These are phyloP conservation scores for Talaromyces rugulosus DNA, from an alignment of 2,329 filamentous ascomycete genomes.

Conservation along the genomic window DNA sequence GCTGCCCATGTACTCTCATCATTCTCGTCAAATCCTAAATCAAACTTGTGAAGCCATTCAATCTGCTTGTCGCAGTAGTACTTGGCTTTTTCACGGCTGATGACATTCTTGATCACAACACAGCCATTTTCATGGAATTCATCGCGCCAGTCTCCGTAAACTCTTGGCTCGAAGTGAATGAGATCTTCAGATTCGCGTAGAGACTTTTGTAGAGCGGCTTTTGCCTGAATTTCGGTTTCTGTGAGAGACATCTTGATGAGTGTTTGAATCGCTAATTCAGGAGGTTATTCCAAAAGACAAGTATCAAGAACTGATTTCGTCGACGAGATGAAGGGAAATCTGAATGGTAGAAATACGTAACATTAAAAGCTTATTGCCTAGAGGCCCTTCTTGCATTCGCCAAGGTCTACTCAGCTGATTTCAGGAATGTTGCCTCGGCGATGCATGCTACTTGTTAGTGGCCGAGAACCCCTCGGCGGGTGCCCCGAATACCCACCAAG, in stretches of 20 bases:
- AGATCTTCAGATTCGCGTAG: slow-evolving; percentile 8
- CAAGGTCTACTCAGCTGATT: background rate
- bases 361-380: background rate
- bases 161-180: slow-evolving; percentile 13
- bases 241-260: slow-evolving; percentile 6
- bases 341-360: slow-evolving; percentile 5
- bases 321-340: background rate
- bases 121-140: slow-evolving; percentile 41
- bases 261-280: background rate
- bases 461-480: background rate
- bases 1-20: slow-evolving; percentile 39
- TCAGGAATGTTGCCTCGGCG: slow-evolving; percentile 5
- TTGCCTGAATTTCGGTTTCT: slow-evolving; percentile 9
- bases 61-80: slow-evolving; percentile 39
- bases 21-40: slow-evolving; percentile 37
- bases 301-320: background rate
- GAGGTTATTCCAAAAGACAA: background rate
- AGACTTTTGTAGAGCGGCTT: slow-evolving; percentile 7
- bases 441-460: background rate
- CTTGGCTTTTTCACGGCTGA: slow-evolving; percentile 34
- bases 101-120: slow-evolving; percentile 38
- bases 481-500: background rate
- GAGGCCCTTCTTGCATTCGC: background rate
- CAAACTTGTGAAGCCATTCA: slow-evolving; percentile 42
- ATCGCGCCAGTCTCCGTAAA: slow-evolving; percentile 38